Base-by-base conservation (phyloP, 345 rosid genomes). In the Eucalyptus lansdowneana region DNA sequence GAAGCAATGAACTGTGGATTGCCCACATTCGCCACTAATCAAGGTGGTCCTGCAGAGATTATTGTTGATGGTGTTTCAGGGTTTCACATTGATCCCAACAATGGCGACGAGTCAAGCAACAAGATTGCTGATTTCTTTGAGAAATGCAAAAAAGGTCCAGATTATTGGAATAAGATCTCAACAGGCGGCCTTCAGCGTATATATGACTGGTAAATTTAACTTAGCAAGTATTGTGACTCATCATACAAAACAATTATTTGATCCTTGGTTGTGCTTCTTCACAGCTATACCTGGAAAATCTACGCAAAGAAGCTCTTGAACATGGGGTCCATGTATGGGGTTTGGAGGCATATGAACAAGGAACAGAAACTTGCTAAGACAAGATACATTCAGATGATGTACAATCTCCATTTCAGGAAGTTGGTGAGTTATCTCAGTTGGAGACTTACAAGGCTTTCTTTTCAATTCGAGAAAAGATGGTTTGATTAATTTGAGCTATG, bases 1-100 rank as follows among this genome's bases (percentile, higher is more conserved):
- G 99, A 98, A 92, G 99, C 99, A 17, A 98, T 98, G 98, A 96
- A 95, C 95, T 96, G 99, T 86, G 99, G 99, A 87, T 90, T 98
- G 4, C 99, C 99, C 29, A 97, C 96, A 4, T 98, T 98, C 67
- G 99, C 99, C 4, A 98, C 99, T 4, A 95, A 95, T 88, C 96
- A 98, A 92, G 99, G 99, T 50, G 99, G 99, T 25, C 98, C 99
- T 3, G 99, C 99, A 1, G 99, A 98, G 93, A 98, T 98, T 47
- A 96, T 97, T 34, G 95, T 97, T 22, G 98, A 98, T 91, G 97
- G 96, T 34, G 92, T 96, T 89, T 98, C 99, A 11, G 99, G 99
- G 47, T 98, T 97, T 91, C 98, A 96, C 88, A 93, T 96, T 19
- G 96, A 97, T 91, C 99, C 99, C 4, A 95, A 93, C 93, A 94